Percentiles rank a stretch among this genome's conserved stretches.
These are phyloP conservation scores for Leccinum obscurum DNA, from an alignment of 768 basidiomycete species.

Conservation along the genomic window DNA sequence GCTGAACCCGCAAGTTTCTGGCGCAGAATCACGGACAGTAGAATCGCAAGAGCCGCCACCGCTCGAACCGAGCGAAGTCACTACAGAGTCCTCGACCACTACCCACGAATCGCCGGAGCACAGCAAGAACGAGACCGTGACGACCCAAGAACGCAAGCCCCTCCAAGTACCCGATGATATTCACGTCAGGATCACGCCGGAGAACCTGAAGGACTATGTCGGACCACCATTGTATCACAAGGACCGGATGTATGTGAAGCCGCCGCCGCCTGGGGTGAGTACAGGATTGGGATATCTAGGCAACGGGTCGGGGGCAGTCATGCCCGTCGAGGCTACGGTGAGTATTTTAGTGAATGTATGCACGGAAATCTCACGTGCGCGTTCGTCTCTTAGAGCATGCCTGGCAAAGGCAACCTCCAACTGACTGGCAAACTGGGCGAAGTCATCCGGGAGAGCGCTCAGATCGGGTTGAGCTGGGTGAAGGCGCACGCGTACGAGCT, in stretches of 20 bases:
- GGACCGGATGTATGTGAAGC: conserved; percentile 80
- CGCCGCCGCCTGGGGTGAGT: conserved; percentile 89
- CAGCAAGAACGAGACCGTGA: conserved; percentile 47
- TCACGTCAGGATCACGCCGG: conserved; percentile 77
- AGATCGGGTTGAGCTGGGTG: conserved; percentile 93
- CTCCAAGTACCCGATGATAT: conserved; percentile 78
- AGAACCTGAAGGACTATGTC: conserved; percentile 94
- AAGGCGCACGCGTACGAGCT: conserved; percentile 88
- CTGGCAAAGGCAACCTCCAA: conserved; percentile 90
- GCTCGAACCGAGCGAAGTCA: conserved; percentile 35
- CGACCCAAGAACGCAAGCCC: conserved; percentile 78
- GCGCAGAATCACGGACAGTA: conserved; percentile 37
- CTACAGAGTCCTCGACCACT: conserved; percentile 14
- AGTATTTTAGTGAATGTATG: conserved; percentile 27
- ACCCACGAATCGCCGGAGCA: conserved; percentile 33
- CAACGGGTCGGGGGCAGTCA: conserved; percentile 94
- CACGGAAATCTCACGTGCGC: background rate
- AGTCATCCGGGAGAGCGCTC: conserved; percentile 94
- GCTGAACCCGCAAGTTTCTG: conserved; percentile 19
- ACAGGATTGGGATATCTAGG: conserved; percentile 96
- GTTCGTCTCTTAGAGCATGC: conserved; percentile 69
- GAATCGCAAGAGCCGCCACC: conserved; percentile 52
- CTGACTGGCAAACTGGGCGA: conserved; percentile 97
- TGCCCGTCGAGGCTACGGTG: conserved; percentile 95
- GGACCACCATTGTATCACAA: conserved; percentile 95